phyloP scores from a whole-genome alignment of 176 grass and related monocot species.

The Oryza australiensis region DNA sequence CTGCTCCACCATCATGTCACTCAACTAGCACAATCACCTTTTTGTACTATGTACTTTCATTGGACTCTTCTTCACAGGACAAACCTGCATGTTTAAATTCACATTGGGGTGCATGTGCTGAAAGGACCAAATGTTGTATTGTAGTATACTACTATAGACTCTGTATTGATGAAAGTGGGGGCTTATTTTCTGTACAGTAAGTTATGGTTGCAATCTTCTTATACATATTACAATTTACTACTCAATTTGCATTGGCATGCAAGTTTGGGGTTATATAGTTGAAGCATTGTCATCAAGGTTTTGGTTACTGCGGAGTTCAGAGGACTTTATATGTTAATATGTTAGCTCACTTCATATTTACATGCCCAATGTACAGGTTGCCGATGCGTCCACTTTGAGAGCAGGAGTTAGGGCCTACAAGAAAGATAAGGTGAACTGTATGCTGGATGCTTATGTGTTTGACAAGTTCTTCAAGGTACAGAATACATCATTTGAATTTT shows the following conservation, averaged over 20 bases:
- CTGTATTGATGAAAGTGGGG: background rate
- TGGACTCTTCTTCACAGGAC: too few species aligned
- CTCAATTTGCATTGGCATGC: background rate
- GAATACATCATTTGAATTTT: background rate
- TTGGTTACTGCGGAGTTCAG: background rate
- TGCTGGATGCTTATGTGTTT: background rate
- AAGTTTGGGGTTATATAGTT: background rate
- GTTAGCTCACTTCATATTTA: background rate
- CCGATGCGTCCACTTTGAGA: background rate
- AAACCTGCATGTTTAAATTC: too few species aligned
- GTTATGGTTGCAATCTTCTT: background rate
- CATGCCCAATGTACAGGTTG: background rate
- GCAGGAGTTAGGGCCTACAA: background rate
- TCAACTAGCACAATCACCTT: too few species aligned
- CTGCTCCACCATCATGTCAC: too few species aligned
- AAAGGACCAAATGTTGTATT: too few species aligned
- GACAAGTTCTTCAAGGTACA: background rate
- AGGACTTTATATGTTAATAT: background rate
- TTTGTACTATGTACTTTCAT: too few species aligned
- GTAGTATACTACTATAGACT: too few species aligned
- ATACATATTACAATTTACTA: background rate
- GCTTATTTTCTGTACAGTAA: background rate
- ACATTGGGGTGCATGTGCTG: too few species aligned
- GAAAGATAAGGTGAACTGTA: conserved; percentile 1
- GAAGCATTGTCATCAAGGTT: background rate